These are phyloP conservation scores for Podaxis sp. DNA, from an alignment of 768 basidiomycete species.

Conservation along the genomic window DNA sequence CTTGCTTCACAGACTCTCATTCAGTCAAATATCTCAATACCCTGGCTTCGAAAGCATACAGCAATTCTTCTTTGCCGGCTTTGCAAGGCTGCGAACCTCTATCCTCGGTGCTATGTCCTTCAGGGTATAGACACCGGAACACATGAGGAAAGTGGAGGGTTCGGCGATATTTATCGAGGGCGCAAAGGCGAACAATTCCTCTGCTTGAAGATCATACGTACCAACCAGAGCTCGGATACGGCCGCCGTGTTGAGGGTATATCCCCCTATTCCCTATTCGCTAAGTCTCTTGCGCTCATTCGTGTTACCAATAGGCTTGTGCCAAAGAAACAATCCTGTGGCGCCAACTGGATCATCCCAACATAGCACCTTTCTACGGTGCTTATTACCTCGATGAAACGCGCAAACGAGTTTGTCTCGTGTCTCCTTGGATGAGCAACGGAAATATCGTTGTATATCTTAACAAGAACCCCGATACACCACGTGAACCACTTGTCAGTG, in stretches of 20 bases:
- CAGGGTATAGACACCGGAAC: no score
- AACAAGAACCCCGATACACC: background rate
- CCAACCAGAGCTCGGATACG: constrained; percentile 15
- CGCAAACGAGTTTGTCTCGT: background rate
- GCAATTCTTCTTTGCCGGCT: no score
- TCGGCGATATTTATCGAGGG: constrained; percentile 28
- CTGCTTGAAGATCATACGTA: constrained; percentile 25
- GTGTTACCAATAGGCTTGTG: background rate
- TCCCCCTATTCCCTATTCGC: no score
- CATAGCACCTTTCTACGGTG: constrained; percentile 1
- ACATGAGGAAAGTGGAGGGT: constrained; percentile 14
- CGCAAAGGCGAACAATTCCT: constrained; percentile 17
- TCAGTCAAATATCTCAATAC: no score
- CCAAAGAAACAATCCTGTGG: constrained; percentile 5
- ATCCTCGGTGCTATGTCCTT: no score
- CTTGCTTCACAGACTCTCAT: no score
- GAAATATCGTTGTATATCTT: constrained; percentile 7
- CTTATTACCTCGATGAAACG: background rate
- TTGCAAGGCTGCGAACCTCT: no score
- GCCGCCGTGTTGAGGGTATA: no score
- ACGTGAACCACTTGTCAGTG: constrained; percentile 3
- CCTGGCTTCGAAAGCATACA: no score
- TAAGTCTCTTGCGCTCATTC: no score
- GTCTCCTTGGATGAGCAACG: constrained; percentile 15
- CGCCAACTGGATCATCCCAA: background rate